Evolutionary conservation across 305 asterid species (phyloP).

Genomic region (Caryopteris hybrid): DNA sequence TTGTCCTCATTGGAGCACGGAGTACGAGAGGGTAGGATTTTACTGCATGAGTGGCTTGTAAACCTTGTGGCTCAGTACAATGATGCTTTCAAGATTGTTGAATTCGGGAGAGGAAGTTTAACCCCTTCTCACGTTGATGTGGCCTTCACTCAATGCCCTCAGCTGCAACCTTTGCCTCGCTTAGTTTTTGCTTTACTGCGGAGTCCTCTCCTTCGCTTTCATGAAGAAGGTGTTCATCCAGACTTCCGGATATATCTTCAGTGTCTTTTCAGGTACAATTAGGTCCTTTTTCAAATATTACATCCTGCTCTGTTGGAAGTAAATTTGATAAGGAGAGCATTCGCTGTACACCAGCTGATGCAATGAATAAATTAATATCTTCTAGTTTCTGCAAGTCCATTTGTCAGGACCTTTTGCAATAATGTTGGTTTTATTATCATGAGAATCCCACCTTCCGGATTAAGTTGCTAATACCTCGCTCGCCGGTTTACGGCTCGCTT

Average conservation of each 20-base stretch:
- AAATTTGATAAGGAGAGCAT: neutral
- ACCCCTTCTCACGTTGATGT: constrained; percentile 55
- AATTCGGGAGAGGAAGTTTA: constrained; percentile 56
- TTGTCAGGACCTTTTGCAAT: too few relatives aligned
- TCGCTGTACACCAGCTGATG: neutral
- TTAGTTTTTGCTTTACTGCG: constrained; percentile 86
- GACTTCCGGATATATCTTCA: constrained; percentile 93
- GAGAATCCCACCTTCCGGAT: neutral
- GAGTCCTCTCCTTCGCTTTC: constrained; percentile 93
- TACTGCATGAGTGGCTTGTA: constrained; percentile 98
- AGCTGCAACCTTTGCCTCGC: constrained; percentile 85
- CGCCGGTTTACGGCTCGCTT: too few relatives aligned
- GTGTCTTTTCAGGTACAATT: constrained; percentile 84
- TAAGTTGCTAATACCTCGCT: too few relatives aligned
- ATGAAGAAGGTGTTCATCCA: constrained; percentile 99
- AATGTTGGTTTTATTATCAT: neutral
- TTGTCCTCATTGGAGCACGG: constrained; percentile 87
- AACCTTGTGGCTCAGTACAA: constrained; percentile 88
- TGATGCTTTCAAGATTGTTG: constrained; percentile 69
- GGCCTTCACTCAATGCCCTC: constrained; percentile 92
- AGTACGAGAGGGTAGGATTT: constrained; percentile 88
- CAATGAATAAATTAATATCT: neutral
- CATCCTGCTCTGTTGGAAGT: neutral
- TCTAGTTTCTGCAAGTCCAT: neutral
- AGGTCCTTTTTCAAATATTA: neutral